Percentiles rank a stretch among this genome's conserved stretches.
These are phyloP conservation scores for Aschersonia sp. DNA, from an alignment of 2,329 filamentous ascomycete species.

Conservation along the genomic window DNA sequence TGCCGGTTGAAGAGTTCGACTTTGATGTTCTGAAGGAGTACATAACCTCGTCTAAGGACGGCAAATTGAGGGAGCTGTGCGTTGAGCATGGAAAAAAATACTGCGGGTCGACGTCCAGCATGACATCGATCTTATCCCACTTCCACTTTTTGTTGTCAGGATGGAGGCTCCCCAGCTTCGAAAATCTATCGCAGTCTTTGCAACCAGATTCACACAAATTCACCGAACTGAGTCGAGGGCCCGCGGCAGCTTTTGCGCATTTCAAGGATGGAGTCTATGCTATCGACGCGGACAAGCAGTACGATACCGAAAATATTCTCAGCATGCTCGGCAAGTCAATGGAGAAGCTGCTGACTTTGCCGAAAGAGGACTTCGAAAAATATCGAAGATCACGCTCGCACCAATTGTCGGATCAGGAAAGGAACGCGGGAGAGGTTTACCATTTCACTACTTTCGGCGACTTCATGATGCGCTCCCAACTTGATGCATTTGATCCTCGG, in stretches of 20 bases:
- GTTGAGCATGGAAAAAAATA: conserved; percentile 59
- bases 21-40: conserved; percentile 77
- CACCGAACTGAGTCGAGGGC: conserved; percentile 57
- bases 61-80: conserved; percentile 54
- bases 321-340: conserved; percentile 91
- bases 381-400: conserved; percentile 59
- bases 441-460: conserved; percentile 80
- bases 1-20: conserved; percentile 87
- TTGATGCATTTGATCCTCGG: conserved; percentile 78
- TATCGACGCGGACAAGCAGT: conserved; percentile 92
- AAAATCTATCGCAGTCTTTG: conserved; percentile 55
- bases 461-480: conserved; percentile 87
- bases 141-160: conserved; percentile 84
- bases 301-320: conserved; percentile 69
- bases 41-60: conserved; percentile 81
- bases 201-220: conserved; percentile 46
- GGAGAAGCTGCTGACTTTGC: conserved; percentile 83
- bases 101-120: conserved; percentile 90
- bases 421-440: conserved; percentile 60
- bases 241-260: conserved; percentile 68
- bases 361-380: conserved; percentile 71
- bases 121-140: conserved; percentile 76
- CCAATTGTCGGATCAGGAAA: conserved; percentile 57
- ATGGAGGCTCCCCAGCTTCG: conserved; percentile 60
- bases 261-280: conserved; percentile 79